Evolutionary conservation across 306 rosid genomes (phyloP), one percentile per base, ranked within the genome.

Genomic region (Prunus dulcis): DNA sequence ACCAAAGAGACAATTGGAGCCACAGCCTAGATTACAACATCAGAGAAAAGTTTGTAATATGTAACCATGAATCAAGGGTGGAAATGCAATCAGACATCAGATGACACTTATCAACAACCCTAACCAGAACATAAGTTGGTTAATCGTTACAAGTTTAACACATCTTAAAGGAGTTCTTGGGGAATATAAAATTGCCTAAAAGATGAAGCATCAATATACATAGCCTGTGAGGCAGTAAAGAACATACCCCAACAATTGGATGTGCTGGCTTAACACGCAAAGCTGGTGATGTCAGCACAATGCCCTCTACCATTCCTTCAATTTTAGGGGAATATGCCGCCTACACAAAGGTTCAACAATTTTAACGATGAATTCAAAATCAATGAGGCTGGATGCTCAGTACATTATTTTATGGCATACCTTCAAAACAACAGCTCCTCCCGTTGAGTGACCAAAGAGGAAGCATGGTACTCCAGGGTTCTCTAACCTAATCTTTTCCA

Each of bases 381-480:
- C 64, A 69, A 64, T 3, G 3, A 20, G 5, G 65, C 6, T 27
- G 65, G 34, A 61, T 3, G n/a, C 11, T 61, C 65, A 13, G 19
- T 14, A 6, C 19, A 25, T 13, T 32, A 65, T 63, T 71, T 38
- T 20, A 71, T 43, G 51, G 41, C 82, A 76, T 76, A 90, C 99
- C 87, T 92, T 96, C 86, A 96, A 86, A 80, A 96, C 98, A 71
- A 91, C 96, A 64, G 98, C 97, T 20, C 99, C 99, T 34, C 99
- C 99, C n/a, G 99, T 92, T 64, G 99, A 96, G 75, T 96, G 99
- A 57, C 99, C 99, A 72, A 92, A 96, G 71, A 96, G 99, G 81
- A 96, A 96, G 88, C 98, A 92, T 8, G 99, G 99, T 25, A 88
- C 74, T 58, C 89, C 99, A 76, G 96, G 97, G 88, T 96, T 92